Percentiles rank a stretch among this genome's conserved stretches.
Evolutionary conservation across 805 yeast genomes (phyloP).

Genomic region (Henningerozyma blattae): DNA sequence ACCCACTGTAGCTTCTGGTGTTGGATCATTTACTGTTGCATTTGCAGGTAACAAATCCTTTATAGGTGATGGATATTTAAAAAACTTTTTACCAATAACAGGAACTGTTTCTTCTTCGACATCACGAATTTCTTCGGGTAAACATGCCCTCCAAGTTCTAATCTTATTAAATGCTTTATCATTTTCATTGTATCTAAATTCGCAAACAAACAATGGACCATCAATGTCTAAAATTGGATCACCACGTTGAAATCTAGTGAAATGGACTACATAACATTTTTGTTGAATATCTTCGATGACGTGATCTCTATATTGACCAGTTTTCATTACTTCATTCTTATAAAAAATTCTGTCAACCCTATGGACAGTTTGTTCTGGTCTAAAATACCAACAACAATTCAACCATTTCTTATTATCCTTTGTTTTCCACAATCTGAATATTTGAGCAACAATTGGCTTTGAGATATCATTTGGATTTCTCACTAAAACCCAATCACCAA

Average conservation of each 20-base stretch:
- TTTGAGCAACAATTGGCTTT: slow-evolving; percentile 88
- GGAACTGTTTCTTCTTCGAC: slow-evolving; percentile 70
- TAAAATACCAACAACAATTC: slow-evolving; percentile 94
- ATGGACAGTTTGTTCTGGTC: slow-evolving; percentile 97
- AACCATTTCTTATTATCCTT: slow-evolving; percentile 74
- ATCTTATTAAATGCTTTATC: slow-evolving; percentile 88
- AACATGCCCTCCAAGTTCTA: slow-evolving; percentile 96
- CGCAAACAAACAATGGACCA: slow-evolving; percentile 86
- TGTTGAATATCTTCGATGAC: slow-evolving; percentile 79
- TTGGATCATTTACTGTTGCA: slow-evolving; percentile 59
- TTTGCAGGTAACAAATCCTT: slow-evolving; percentile 63
- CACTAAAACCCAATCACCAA: slow-evolving; percentile 93
- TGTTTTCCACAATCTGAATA: slow-evolving; percentile 83
- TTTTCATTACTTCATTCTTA: slow-evolving; percentile 90
- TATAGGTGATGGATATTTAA: slow-evolving; percentile 76
- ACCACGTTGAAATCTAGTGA: slow-evolving; percentile 90
- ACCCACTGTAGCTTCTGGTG: slow-evolving; percentile 75
- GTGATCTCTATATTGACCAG: slow-evolving; percentile 95
- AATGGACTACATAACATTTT: slow-evolving; percentile 88
- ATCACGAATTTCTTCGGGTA: slow-evolving; percentile 92
- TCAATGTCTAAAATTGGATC: slow-evolving; percentile 75
- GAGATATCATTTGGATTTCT: slow-evolving; percentile 78
- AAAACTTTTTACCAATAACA: slow-evolving; percentile 51
- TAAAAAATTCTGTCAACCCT: slow-evolving; percentile 79
- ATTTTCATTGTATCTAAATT: slow-evolving; percentile 82